A percentile compares a stretch with the other conserved stretches of the same genome.
Evolutionary conservation across 192 early-diverging fungal species (phyloP).

Genomic region (Coemansia sp.): DNA sequence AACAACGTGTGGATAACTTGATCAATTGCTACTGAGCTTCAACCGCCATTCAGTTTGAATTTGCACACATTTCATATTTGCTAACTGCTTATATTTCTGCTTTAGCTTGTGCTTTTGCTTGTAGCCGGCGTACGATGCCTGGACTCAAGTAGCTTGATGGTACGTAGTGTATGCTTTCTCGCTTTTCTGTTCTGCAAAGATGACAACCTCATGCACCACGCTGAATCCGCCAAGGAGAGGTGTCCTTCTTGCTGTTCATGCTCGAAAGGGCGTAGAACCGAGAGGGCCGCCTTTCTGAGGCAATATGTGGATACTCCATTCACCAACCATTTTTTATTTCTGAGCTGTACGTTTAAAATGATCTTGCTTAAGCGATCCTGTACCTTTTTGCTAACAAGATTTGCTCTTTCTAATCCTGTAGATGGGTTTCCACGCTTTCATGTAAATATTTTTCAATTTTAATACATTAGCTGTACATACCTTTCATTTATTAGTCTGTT

Average conservation of each 20-base stretch:
- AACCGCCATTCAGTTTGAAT: not conserved
- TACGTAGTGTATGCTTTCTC: not conserved
- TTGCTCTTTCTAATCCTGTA: not conserved
- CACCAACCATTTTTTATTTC: slow-evolving; percentile 14
- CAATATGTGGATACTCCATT: slow-evolving; percentile 21
- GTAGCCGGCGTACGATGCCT: not conserved
- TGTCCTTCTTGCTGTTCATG: slow-evolving; percentile 8
- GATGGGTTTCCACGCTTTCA: not conserved
- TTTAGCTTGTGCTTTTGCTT: not conserved
- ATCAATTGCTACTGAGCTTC: slow-evolving; percentile 19
- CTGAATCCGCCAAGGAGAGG: slow-evolving; percentile 14
- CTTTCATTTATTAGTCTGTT: not conserved
- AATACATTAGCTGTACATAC: slow-evolving; percentile 1
- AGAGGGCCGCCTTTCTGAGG: not conserved
- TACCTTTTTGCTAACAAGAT: not conserved
- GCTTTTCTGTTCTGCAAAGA: slow-evolving; percentile 19
- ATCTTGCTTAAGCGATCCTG: not conserved
- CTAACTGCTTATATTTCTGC: not conserved
- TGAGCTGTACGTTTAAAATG: slow-evolving; percentile 2
- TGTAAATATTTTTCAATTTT: not conserved
- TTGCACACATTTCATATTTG: not conserved
- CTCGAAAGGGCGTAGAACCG: slow-evolving; percentile 3
- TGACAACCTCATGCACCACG: slow-evolving; percentile 56
- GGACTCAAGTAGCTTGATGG: slow-evolving; percentile 1
- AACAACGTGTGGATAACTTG: slow-evolving; percentile 16